Evolutionary conservation across 306 rosid species (phyloP).

Genomic region (Carpinus fangiana): DNA sequence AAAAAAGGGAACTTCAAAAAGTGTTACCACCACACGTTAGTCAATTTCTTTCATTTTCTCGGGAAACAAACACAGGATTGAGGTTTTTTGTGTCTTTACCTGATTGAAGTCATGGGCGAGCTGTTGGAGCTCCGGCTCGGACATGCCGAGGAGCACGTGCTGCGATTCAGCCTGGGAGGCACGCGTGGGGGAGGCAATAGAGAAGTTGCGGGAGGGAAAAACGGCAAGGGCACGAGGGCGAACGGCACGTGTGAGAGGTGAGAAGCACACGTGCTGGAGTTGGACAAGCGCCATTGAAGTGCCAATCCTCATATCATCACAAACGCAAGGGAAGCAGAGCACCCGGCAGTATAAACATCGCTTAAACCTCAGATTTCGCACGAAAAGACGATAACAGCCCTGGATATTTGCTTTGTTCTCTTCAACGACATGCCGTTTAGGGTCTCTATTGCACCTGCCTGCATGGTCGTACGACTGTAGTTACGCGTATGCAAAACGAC

Average conservation of each 20-base stretch:
- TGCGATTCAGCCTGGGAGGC: conserved; percentile 33
- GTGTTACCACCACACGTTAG: neutral
- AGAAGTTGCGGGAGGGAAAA: conserved; percentile 29
- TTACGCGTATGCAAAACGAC: no score
- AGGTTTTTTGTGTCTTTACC: conserved; percentile 42
- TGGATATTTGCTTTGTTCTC: neutral
- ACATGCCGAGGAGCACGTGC: conserved; percentile 78
- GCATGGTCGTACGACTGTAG: no score
- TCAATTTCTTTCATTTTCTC: conserved; percentile 4
- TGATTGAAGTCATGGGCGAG: conserved; percentile 70
- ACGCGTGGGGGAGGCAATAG: conserved; percentile 31
- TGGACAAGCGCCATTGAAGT: conserved; percentile 65
- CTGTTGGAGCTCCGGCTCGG: conserved; percentile 78
- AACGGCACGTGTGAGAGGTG: conserved; percentile 60
- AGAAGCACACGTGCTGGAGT: conserved; percentile 63
- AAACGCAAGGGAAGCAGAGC: neutral
- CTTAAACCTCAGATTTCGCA: conserved; percentile 36
- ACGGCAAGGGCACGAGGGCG: conserved; percentile 39
- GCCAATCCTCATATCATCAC: conserved; percentile 43
- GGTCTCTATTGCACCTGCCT: neutral
- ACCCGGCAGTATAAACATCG: neutral
- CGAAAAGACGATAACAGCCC: conserved; percentile 7
- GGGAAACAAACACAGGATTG: neutral
- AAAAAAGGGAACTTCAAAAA: conserved; percentile 1
- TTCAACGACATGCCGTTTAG: neutral